Evolutionary conservation across 345 rosid species (phyloP).

Genomic region (Trapa incisa): DNA sequence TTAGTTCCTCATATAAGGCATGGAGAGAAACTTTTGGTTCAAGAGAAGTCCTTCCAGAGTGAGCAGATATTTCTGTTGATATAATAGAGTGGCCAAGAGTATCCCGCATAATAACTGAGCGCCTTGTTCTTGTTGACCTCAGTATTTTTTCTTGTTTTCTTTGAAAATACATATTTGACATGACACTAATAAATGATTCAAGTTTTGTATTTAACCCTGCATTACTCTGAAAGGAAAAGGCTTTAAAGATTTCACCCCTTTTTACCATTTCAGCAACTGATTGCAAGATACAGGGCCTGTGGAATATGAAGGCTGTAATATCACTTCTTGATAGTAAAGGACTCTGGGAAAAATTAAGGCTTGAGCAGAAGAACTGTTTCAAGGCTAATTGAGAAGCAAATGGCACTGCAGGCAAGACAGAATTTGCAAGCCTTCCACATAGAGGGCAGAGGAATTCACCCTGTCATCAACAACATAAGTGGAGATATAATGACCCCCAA

Average conservation of each 20-base stretch:
- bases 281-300: slow-evolving; percentile 52
- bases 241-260: slow-evolving; percentile 30
- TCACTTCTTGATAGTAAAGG: slow-evolving; percentile 19
- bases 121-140: slow-evolving; percentile 32
- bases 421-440: slow-evolving; percentile 81
- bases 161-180: slow-evolving; percentile 46
- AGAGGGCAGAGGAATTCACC: slow-evolving; percentile 97
- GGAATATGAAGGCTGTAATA: slow-evolving; percentile 29
- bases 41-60: slow-evolving; percentile 40
- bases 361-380: slow-evolving; percentile 34
- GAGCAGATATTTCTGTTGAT: slow-evolving; percentile 71
- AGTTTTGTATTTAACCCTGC: slow-evolving; percentile 32
- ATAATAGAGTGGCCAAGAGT: slow-evolving; percentile 69
- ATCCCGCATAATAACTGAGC: slow-evolving; percentile 74
- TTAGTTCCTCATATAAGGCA: slow-evolving; percentile 55
- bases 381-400: slow-evolving; percentile 31
- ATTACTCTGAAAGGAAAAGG: slow-evolving; percentile 31
- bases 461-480: slow-evolving; percentile 26
- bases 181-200: slow-evolving; percentile 33
- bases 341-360: slow-evolving; percentile 11
- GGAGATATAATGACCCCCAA: neutral
- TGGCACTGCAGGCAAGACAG: slow-evolving; percentile 56
- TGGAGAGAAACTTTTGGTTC: slow-evolving; percentile 33
- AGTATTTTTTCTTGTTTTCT: slow-evolving; percentile 25
- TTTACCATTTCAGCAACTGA: slow-evolving; percentile 47